These are phyloP conservation scores for Skeletonema potamos DNA, from an alignment of 108 stramenopile species.

Conservation along the genomic window DNA sequence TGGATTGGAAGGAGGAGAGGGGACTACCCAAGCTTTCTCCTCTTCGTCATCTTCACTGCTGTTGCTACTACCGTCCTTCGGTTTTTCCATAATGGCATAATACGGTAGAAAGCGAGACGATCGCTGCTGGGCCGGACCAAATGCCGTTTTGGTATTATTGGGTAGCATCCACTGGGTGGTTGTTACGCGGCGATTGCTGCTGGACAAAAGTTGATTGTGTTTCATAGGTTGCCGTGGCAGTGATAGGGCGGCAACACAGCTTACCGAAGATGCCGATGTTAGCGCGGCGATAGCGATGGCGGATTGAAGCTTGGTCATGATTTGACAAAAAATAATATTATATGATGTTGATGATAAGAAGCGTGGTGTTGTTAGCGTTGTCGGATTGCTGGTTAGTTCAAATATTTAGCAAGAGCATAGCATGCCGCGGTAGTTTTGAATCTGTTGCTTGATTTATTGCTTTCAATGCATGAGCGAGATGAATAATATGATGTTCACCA, in stretches of 20 bases:
- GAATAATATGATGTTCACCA: no score
- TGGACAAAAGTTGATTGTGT: background rate
- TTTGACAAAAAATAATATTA: background rate
- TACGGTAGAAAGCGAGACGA: background rate
- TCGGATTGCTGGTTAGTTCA: no score
- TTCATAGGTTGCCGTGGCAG: background rate
- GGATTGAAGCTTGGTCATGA: background rate
- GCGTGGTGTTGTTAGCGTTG: no score
- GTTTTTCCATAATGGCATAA: background rate
- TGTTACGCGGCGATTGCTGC: background rate
- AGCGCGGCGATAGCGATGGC: constrained; percentile 1
- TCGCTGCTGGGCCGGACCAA: background rate
- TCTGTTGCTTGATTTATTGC: no score
- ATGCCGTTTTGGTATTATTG: constrained; percentile 11
- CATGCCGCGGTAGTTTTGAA: no score
- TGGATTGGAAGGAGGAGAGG: background rate
- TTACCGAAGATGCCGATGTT: background rate
- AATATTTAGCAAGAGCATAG: background rate
- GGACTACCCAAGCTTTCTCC: constrained; percentile 6
- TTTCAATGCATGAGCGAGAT: no score
- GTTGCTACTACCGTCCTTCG: constrained; percentile 1
- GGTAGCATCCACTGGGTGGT: constrained; percentile 3
- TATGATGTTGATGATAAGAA: background rate
- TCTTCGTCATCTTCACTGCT: background rate
- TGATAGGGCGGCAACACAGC: background rate